phyloP scores from a whole-genome alignment of 2,329 filamentous ascomycete species.

The Xylariaceae sp. region DNA sequence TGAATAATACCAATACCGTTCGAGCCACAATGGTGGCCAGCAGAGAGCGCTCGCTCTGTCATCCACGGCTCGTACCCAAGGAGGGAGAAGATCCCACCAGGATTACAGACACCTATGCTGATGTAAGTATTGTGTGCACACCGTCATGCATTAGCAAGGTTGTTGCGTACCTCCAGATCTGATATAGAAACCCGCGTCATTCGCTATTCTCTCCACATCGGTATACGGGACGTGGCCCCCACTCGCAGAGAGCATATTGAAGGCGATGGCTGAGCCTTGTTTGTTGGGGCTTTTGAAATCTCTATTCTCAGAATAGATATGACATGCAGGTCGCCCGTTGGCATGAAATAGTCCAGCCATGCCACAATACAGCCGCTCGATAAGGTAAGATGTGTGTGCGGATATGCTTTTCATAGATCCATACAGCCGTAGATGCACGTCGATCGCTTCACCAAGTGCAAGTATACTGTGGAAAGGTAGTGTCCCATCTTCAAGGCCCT shows the following conservation, averaged over 20 bases:
- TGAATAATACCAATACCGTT: constrained; percentile 60
- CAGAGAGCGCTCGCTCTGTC: constrained; percentile 59
- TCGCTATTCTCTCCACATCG: constrained; percentile 64
- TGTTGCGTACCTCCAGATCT: constrained; percentile 58
- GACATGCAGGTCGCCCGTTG: constrained; percentile 59
- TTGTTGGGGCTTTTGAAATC: constrained; percentile 57
- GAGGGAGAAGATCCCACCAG: constrained; percentile 54
- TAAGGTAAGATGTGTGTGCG: constrained; percentile 62
- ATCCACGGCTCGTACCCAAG: constrained; percentile 60
- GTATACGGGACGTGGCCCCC: constrained; percentile 63
- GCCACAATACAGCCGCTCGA: constrained; percentile 54
- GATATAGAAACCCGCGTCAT: constrained; percentile 63
- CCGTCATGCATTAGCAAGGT: not conserved
- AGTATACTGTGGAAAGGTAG: constrained; percentile 70
- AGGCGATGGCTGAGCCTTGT: constrained; percentile 68
- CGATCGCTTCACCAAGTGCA: constrained; percentile 65
- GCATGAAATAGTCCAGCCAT: constrained; percentile 57
- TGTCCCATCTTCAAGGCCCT: constrained; percentile 71
- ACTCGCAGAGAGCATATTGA: constrained; percentile 63
- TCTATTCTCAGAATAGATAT: constrained; percentile 61
- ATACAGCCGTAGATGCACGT: constrained; percentile 62
- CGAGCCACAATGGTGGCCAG: constrained; percentile 64
- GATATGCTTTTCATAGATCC: constrained; percentile 65
- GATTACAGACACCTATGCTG: constrained; percentile 53
- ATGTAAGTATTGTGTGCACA: constrained; percentile 17